Conservation (phyloP, 768 basidiomycete species). For the Amanita thiersii region DNA sequence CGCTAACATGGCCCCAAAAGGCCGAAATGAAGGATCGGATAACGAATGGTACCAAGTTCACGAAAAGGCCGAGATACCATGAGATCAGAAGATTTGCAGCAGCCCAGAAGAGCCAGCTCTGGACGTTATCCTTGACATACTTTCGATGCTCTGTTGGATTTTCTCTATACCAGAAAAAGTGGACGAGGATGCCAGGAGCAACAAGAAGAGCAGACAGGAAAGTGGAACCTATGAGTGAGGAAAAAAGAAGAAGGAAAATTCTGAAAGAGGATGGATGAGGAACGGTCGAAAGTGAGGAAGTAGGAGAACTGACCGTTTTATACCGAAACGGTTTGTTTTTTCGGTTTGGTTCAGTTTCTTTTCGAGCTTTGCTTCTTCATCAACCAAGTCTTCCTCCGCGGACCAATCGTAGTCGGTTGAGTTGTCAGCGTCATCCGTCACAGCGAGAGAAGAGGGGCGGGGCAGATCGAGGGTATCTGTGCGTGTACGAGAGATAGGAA, state of each 20-base stretch:
- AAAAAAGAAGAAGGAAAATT: conserved; percentile 53
- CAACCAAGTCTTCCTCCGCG: conserved; percentile 66
- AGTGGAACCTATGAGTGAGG: conserved; percentile 65
- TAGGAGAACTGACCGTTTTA: conserved; percentile 36
- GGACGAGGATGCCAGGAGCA: conserved; percentile 52
- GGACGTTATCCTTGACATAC: conserved; percentile 56
- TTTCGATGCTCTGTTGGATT: conserved; percentile 46
- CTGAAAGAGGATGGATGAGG: conserved; percentile 23
- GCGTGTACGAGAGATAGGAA: conserved; percentile 9
- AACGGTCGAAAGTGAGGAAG: conserved; percentile 2
- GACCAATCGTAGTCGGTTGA: conserved; percentile 70
- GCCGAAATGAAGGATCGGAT: conserved; percentile 43
- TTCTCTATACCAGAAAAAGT: conserved; percentile 65
- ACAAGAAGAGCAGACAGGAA: conserved; percentile 56
- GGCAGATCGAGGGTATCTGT: conserved; percentile 22
- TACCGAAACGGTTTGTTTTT: conserved; percentile 39
- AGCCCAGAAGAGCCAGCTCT: conserved; percentile 79
- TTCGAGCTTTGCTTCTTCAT: conserved; percentile 62
- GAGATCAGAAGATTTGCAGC: conserved; percentile 72
- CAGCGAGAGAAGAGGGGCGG: conserved; percentile 31
- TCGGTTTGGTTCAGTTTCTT: conserved; percentile 45
- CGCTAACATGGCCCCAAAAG: conserved; percentile 72
- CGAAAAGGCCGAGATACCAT: conserved; percentile 68
- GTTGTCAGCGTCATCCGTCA: conserved; percentile 51
- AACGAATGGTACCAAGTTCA: conserved; percentile 59